phyloP scores from a whole-genome alignment of 441 rosid genomes.

The Biscutella auriculata region DNA sequence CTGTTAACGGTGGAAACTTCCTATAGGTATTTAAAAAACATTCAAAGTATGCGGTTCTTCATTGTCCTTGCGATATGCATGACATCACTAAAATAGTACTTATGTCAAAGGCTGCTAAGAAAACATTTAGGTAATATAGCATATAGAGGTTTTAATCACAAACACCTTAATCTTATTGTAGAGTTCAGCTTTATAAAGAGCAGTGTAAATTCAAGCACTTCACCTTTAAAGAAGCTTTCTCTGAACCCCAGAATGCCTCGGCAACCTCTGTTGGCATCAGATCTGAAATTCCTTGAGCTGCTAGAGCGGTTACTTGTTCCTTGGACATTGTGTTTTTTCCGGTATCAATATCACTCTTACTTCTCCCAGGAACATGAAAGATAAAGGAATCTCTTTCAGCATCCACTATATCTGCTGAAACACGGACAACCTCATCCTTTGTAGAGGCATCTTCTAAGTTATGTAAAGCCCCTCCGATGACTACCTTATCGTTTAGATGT shows the following conservation, averaged over 20 bases:
- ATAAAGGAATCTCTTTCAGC: constrained; percentile 68
- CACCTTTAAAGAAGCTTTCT: constrained; percentile 74
- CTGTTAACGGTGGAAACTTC: too few species aligned
- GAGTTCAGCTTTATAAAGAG: neutral
- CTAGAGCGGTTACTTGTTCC: constrained; percentile 60
- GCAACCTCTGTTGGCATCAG: constrained; percentile 89
- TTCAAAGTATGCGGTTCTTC: too few species aligned
- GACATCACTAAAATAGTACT: neutral
- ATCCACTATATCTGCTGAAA: constrained; percentile 57
- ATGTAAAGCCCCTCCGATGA: constrained; percentile 80
- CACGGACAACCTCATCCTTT: constrained; percentile 64
- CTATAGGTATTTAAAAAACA: too few species aligned
- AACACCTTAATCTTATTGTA: neutral
- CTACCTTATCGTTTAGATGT: constrained; percentile 60
- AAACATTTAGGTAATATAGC: neutral
- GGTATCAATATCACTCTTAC: constrained; percentile 24
- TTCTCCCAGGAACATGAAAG: constrained; percentile 47
- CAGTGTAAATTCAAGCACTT: constrained; percentile 4
- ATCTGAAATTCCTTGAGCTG: constrained; percentile 76
- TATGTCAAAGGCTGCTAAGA: neutral
- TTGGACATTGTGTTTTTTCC: constrained; percentile 38
- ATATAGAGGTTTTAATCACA: neutral
- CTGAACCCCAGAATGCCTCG: constrained; percentile 65
- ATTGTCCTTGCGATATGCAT: too few species aligned
- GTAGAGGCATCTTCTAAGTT: constrained; percentile 48